These are phyloP conservation scores for Pleurotus platypus DNA, from an alignment of 768 basidiomycete genomes.

Conservation along the genomic window DNA sequence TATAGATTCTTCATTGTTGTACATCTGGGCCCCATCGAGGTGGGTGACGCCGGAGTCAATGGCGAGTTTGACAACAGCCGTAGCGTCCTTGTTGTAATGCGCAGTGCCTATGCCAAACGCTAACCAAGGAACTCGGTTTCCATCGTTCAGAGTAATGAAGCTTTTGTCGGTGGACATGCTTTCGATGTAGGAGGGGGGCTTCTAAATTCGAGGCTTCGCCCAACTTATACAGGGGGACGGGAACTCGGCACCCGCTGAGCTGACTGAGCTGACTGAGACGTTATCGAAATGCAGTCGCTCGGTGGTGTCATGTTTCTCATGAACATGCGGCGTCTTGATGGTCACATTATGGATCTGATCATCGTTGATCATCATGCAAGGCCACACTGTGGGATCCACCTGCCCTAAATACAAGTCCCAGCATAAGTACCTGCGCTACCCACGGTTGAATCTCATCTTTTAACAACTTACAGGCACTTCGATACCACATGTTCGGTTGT, in stretches of 20 bases:
- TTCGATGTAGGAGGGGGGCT: neutral
- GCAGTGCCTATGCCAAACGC: slow-evolving; percentile 65
- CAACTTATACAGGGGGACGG: too few relatives aligned
- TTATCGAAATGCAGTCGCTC: too few relatives aligned
- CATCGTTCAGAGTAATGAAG: slow-evolving; percentile 51
- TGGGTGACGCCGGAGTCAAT: slow-evolving; percentile 57
- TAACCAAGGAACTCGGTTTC: slow-evolving; percentile 48
- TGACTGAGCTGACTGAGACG: too few relatives aligned
- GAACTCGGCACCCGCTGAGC: too few relatives aligned
- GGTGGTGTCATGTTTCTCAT: neutral
- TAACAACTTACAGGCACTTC: slow-evolving; percentile 58
- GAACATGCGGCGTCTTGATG: slow-evolving; percentile 1
- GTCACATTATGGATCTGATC: slow-evolving; percentile 13
- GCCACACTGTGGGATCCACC: slow-evolving; percentile 10
- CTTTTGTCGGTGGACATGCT: slow-evolving; percentile 23
- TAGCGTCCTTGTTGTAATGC: slow-evolving; percentile 40
- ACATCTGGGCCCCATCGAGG: slow-evolving; percentile 62
- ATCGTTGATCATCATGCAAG: slow-evolving; percentile 30
- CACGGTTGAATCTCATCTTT: slow-evolving; percentile 43
- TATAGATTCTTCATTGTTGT: slow-evolving; percentile 51
- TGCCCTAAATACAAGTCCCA: slow-evolving; percentile 8
- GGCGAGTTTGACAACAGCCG: slow-evolving; percentile 36
- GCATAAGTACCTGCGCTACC: neutral
- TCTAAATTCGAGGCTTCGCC: too few relatives aligned
- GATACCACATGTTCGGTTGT: slow-evolving; percentile 56